Percentiles rank a stretch among this genome's conserved stretches.
phyloP scores from a whole-genome alignment of 257 asterid genomes.

The Ehretia macrophylla region DNA sequence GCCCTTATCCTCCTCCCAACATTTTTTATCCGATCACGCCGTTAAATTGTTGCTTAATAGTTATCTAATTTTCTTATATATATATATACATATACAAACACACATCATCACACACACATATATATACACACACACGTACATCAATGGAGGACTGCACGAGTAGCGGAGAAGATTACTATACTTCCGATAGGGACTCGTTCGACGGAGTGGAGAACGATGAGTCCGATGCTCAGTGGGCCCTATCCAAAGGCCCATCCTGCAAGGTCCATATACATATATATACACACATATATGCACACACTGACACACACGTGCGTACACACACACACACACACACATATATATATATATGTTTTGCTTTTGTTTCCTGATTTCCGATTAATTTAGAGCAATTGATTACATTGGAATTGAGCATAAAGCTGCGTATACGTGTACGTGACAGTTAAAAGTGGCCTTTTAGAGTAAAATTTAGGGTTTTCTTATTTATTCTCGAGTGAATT shows the following conservation, averaged over 20 bases:
- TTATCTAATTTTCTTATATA: too few relatives aligned
- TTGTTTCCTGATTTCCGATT: neutral
- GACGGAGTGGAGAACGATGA: conserved; percentile 66
- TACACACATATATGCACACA: neutral
- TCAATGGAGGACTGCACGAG: conserved; percentile 52
- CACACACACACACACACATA: neutral
- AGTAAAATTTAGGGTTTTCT: neutral
- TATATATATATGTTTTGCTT: too few relatives aligned
- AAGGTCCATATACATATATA: conserved; percentile 39
- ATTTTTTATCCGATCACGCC: neutral
- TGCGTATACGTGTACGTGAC: neutral
- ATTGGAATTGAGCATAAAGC: neutral
- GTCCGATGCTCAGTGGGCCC: conserved; percentile 37
- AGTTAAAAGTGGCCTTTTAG: neutral
- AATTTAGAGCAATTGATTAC: neutral
- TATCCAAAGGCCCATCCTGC: conserved; percentile 47
- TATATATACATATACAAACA: conserved; percentile 3
- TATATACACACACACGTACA: conserved; percentile 1
- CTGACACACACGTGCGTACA: too few relatives aligned
- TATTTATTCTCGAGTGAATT: too few relatives aligned
- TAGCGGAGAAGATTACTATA: conserved; percentile 45
- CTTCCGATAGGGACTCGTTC: conserved; percentile 58
- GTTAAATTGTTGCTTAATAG: too few relatives aligned
- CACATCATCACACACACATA: neutral
- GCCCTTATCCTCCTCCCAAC: neutral